Evolutionary conservation across 495 filamentous ascomycete genomes (phyloP), one percentile per base, ranked within the genome.

Genomic region (Stereocaulon alpinum): DNA sequence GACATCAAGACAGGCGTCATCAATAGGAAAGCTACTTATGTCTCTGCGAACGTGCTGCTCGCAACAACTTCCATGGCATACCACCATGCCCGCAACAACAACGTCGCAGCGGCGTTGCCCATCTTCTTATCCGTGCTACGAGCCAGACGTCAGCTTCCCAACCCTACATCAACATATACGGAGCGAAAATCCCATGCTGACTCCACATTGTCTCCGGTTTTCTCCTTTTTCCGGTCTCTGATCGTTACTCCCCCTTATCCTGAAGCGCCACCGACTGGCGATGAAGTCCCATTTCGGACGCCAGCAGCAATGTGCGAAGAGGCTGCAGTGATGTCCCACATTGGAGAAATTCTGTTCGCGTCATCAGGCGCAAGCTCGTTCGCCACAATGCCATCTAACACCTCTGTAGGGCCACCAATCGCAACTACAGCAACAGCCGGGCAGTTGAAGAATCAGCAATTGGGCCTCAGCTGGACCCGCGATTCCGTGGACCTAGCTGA

Each of bases 281-380:
- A 86, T 48, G 69, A 78, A 17, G 78, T 85, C 0, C 82, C 88
- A 0, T 55, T 76, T 4, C 84, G 86, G 40, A 78, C 80, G 34
- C 58, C 77, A 0, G 72, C 73, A 29, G 83, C 86, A 55, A 71
- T 77, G 32, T 96, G 93, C 76, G 86, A 89, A 53, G 89, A 95
- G 69, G 90, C 89, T 4, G 87, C 80, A 6, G 72, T 96, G 4
- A 87, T 91, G 83, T 79, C 86, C 20, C 89, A 95, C 71, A 90
- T 98, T 58, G 94, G 92, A 56, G 93, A 98, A 74, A 91, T 97
- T 61, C 71, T 98, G 50, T 97, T 86, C 73, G 80, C 89, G 1
- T 79, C 79, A 9, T 76, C 78, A 14, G 73, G 70, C 5, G 37
- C 43, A n/a, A 59, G 41, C 30, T 57, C 61, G 9, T 42, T 55